These are phyloP conservation scores for Colletotrichum sp. DNA, from an alignment of 2,329 filamentous ascomycete species.

Conservation along the genomic window DNA sequence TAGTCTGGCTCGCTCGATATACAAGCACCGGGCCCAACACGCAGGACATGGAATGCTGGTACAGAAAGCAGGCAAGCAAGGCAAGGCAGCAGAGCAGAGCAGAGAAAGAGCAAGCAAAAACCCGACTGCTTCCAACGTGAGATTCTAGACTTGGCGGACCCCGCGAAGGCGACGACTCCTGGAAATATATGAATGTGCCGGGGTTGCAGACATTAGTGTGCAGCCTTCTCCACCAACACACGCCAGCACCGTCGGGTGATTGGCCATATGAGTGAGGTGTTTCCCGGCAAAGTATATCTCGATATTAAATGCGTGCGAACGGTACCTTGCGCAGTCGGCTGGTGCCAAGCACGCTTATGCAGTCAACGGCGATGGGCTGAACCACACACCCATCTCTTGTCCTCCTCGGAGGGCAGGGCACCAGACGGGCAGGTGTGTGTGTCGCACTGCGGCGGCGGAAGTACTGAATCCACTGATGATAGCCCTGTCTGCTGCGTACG, in stretches of 20 bases:
- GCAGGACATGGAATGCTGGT: neutral
- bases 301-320: neutral
- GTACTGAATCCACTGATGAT: neutral
- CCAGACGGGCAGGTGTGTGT: conserved; percentile 6
- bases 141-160: conserved; percentile 13
- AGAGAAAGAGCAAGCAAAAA: neutral
- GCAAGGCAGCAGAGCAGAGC: neutral
- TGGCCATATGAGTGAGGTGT: neutral
- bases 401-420: neutral
- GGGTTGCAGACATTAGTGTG: neutral
- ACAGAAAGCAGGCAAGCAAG: neutral
- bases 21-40: neutral
- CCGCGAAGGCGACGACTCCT: conserved; percentile 15
- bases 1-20: neutral
- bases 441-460: neutral
- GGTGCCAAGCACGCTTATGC: neutral
- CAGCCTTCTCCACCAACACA: conserved; percentile 3
- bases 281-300: neutral
- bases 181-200: conserved; percentile 14
- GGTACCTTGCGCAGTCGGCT: neutral
- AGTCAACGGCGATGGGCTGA: neutral
- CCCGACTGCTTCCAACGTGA: conserved; percentile 1
- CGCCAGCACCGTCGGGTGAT: neutral
- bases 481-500: neutral
- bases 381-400: neutral